phyloP scores from a whole-genome alignment of 2,329 filamentous ascomycete species.

The Dendryphion nanum region DNA sequence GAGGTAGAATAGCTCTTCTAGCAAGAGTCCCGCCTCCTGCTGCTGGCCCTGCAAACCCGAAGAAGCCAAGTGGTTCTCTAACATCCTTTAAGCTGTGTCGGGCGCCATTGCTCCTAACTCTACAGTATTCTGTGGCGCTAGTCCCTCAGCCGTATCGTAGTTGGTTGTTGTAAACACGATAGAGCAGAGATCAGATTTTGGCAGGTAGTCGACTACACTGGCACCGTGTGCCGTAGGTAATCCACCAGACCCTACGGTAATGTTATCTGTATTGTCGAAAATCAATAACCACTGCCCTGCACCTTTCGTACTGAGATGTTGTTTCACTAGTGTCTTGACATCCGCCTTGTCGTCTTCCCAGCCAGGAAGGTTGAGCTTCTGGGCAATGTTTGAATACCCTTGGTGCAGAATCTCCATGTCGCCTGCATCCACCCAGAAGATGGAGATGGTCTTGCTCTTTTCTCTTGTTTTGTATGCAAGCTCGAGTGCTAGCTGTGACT shows the following conservation, averaged over 20 bases:
- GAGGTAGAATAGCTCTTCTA: slow-evolving; percentile 23
- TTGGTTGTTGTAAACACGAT: slow-evolving; percentile 13
- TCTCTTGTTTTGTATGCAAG: slow-evolving; percentile 36
- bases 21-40: too few relatives aligned
- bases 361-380: slow-evolving; percentile 5
- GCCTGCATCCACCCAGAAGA: slow-evolving; percentile 13
- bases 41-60: too few relatives aligned
- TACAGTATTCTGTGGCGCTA: too few relatives aligned
- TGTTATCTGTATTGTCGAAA: slow-evolving; percentile 46
- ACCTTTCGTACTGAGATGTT: slow-evolving; percentile 23
- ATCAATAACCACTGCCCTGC: slow-evolving; percentile 40
- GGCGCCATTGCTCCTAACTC: too few relatives aligned
- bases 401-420: slow-evolving; percentile 17
- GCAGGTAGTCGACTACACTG: slow-evolving; percentile 3
- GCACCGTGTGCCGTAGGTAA: too few relatives aligned
- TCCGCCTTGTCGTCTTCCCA: slow-evolving; percentile 29
- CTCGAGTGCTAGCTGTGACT: slow-evolving; percentile 22
- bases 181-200: slow-evolving; percentile 8
- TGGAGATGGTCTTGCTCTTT: slow-evolving; percentile 14
- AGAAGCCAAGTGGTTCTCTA: too few relatives aligned
- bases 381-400: slow-evolving; percentile 7
- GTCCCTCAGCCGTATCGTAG: slow-evolving; percentile 8
- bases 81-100: too few relatives aligned
- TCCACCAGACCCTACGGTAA: too few relatives aligned
- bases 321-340: slow-evolving; percentile 37